Evolutionary conservation across 1,139 yeast genomes (phyloP).

Genomic region (Magnusiomyces fungicola): DNA sequence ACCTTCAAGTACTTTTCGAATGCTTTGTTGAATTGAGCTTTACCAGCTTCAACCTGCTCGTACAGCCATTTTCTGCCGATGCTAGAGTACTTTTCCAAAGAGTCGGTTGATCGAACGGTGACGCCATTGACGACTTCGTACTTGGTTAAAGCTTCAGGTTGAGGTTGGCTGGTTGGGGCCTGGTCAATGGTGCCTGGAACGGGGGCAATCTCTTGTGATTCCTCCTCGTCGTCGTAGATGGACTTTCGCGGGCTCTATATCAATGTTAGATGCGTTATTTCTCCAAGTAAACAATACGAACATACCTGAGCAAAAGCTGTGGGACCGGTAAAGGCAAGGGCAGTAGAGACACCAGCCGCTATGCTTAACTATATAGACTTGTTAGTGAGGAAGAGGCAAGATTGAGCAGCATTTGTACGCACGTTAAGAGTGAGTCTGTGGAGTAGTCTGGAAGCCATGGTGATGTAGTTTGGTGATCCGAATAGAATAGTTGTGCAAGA

Average conservation of each 20-base stretch:
- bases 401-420: too few relatives aligned
- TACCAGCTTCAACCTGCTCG: slow-evolving; percentile 30
- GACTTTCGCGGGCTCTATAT: slow-evolving; percentile 40
- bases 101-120: slow-evolving; percentile 46
- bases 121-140: slow-evolving; percentile 49
- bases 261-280: too few relatives aligned
- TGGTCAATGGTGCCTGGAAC: slow-evolving; percentile 49
- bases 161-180: slow-evolving; percentile 39
- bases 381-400: too few relatives aligned
- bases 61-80: slow-evolving; percentile 39
- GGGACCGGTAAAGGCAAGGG: background rate
- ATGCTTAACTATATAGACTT: background rate
- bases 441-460: too few relatives aligned
- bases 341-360: background rate
- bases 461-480: too few relatives aligned
- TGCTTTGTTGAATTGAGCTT: slow-evolving; percentile 36
- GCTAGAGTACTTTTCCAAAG: slow-evolving; percentile 45
- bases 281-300: background rate
- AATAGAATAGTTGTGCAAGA: too few relatives aligned
- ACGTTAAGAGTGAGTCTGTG: too few relatives aligned
- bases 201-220: slow-evolving; percentile 36
- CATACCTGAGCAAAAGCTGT: background rate
- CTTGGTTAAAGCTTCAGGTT: slow-evolving; percentile 31
- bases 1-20: slow-evolving; percentile 47
- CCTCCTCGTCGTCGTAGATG: slow-evolving; percentile 51